Evolutionary conservation across 148 eudicot genomes (phyloP), one percentile per base, ranked within the genome.

Genomic region (Rhododendron kiyosumense): DNA sequence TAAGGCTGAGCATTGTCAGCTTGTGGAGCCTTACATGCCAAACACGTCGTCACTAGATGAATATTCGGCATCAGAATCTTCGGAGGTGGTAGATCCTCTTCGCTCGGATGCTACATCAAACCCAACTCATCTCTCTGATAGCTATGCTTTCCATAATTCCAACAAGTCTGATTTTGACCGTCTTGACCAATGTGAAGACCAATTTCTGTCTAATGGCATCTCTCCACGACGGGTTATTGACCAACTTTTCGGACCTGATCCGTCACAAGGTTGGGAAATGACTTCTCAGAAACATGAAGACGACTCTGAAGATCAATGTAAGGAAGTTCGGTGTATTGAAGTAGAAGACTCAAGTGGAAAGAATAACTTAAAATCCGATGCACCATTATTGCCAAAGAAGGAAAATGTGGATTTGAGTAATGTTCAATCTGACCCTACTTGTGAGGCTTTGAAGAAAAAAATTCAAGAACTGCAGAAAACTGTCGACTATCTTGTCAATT

Each of bases 321-420:
- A 90, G 89, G 98, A 97, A 81, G 98, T 93, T 84, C 93, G 87
- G 77, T 91, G 92, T 86, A 87, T 94, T 82, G 95, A 93, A 88
- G 86, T 86, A 48, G 89, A 90, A 82, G 90, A 86, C 38, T 54
- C 81, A 13, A 85, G 79, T 46, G 82, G 48, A 45, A 82, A 87
- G 65, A 87, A 65, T 34, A 90, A 84, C 82, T 11, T 81, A 11
- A 87, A 84, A 79, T 13, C 84, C 45, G 86, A 86, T 84, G 57
- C 54, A 49, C 26, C 76, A 82, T 41, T 90, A 75, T 84, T 88
- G 18, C 86, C 84, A 67, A 80, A 82, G 34, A 86, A 88, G 5
- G 88, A 75, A 85, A 90, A 87, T 38, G 77, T 30, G 24, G 78
- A 87, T 85, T 17, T 78, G 43, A 83, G 84, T 51, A 85, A 87